Conservation (phyloP, 2,329 filamentous ascomycete genomes). For the Phaeosphaeriaceae sp. region DNA sequence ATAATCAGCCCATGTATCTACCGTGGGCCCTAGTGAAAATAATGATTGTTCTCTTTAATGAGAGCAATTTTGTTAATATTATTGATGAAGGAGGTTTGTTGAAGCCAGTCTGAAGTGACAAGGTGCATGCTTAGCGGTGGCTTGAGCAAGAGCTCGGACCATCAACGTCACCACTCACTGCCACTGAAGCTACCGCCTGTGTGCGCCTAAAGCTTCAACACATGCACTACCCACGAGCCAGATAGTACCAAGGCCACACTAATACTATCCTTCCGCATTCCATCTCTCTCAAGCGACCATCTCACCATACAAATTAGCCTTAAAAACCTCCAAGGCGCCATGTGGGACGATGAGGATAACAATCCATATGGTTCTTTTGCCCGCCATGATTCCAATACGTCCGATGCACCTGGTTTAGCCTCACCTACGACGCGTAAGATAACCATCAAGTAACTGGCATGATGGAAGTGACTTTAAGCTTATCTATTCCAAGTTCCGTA, state of each 20-base stretch:
- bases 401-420: slow-evolving; percentile 58
- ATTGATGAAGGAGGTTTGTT: no score
- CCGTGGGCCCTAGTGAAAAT: no score
- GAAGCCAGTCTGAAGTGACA: no score
- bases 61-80: no score
- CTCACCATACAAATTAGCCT: not conserved
- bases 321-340: slow-evolving; percentile 48
- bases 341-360: slow-evolving; percentile 99
- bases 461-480: slow-evolving; percentile 6
- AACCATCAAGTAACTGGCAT: slow-evolving; percentile 4
- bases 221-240: not conserved
- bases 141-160: slow-evolving; percentile 4
- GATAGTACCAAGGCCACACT: not conserved
- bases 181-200: slow-evolving; percentile 7
- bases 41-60: no score
- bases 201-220: not conserved
- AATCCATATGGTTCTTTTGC: slow-evolving; percentile 97
- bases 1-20: no score
- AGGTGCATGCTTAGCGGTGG: no score
- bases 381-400: slow-evolving; percentile 79
- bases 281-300: not conserved
- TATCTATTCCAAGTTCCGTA: slow-evolving; percentile 49
- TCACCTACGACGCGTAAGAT: slow-evolving; percentile 49
- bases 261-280: not conserved
- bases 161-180: slow-evolving; percentile 9